Evolutionary conservation across 2,329 filamentous ascomycete genomes (phyloP).

Genomic region (Coniochaeta prunicola): DNA sequence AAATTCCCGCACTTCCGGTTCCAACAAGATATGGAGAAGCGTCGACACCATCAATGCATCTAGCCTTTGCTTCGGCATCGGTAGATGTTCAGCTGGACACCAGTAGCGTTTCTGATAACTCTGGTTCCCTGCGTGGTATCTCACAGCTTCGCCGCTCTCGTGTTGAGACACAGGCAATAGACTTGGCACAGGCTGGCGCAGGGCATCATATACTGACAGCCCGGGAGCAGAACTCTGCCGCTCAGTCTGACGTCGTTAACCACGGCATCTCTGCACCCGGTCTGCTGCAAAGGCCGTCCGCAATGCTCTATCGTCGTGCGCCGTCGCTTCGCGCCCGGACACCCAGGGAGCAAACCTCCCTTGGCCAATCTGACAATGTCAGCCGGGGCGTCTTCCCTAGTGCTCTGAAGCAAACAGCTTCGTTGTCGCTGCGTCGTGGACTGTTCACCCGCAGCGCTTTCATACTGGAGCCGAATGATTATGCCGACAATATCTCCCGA

Average conservation of each 20-base stretch:
- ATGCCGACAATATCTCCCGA: background rate
- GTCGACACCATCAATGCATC: background rate
- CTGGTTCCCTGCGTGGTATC: background rate
- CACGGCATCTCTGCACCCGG: background rate
- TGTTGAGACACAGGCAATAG: background rate
- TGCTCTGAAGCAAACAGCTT: background rate
- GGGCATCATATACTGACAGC: background rate
- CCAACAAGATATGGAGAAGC: background rate
- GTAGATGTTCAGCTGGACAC: background rate
- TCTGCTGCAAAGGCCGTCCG: background rate
- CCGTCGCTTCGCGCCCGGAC: background rate
- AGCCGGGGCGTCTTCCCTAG: background rate
- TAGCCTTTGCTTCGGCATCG: background rate
- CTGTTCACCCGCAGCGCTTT: background rate
- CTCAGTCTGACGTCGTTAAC: background rate
- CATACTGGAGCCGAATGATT: background rate
- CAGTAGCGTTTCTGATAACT: background rate
- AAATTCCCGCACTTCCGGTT: background rate
- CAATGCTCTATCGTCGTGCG: too few relatives aligned
- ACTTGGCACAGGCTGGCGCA: background rate
- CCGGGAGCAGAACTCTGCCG: background rate
- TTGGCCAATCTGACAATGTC: background rate
- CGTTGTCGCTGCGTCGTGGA: background rate
- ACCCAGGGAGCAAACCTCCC: background rate
- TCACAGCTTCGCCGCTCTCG: background rate